Percentiles rank a stretch among this genome's conserved stretches.
These are phyloP conservation scores for Ilyonectria robusta DNA, from an alignment of 2,329 filamentous ascomycete species.

Conservation along the genomic window DNA sequence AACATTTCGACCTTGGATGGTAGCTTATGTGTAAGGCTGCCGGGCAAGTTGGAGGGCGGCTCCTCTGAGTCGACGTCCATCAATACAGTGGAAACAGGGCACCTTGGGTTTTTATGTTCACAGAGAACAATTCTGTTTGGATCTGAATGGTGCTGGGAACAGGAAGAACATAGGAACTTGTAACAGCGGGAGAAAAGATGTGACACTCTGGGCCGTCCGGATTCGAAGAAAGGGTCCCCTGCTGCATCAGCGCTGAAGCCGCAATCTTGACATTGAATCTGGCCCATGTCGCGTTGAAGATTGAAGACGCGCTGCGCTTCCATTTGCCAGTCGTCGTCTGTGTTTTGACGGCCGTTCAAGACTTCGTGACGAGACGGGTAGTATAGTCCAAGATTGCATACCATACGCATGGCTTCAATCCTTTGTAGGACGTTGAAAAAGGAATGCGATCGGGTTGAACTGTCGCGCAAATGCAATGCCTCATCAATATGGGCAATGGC, in stretches of 20 bases:
- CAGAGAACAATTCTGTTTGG: background rate
- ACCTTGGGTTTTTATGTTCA: background rate
- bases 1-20: background rate
- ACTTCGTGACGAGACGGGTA: constrained; percentile 50
- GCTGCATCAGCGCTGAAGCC: background rate
- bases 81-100: background rate
- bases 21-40: background rate
- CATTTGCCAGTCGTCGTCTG: background rate
- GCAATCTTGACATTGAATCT: background rate
- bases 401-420: constrained; percentile 59
- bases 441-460: constrained; percentile 3
- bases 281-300: background rate
- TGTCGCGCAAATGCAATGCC: constrained; percentile 43
- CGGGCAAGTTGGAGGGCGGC: background rate
- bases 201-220: background rate
- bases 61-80: background rate
- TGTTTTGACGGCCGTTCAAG: background rate
- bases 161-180: background rate
- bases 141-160: background rate
- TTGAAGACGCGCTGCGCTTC: background rate
- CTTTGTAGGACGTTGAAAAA: constrained; percentile 60
- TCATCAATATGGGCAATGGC: constrained; percentile 52
- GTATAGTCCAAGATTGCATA: constrained; percentile 60
- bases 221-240: background rate
- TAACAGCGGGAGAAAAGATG: background rate